Conservation (phyloP, 2,329 filamentous ascomycete species). For the Alternaria triticina region DNA sequence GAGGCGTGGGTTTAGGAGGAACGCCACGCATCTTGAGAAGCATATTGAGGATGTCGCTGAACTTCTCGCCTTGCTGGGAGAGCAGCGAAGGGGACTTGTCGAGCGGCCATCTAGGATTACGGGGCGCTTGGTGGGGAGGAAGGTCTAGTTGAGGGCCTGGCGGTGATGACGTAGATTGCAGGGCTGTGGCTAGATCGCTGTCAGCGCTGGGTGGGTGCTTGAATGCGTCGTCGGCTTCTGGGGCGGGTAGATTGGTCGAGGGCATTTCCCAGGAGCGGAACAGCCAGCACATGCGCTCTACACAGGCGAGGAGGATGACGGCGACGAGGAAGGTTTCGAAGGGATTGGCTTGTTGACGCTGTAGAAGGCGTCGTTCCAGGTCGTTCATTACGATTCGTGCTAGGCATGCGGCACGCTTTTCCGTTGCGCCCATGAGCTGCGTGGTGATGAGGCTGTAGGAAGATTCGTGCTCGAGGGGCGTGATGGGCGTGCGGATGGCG, state of each 20-base stretch:
- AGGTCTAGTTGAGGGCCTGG: constrained; percentile 3
- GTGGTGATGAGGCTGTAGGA: constrained; percentile 59
- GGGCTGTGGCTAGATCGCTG: constrained; percentile 29
- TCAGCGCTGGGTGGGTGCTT: constrained; percentile 13
- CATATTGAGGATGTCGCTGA: constrained; percentile 64
- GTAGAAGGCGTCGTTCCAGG: constrained; percentile 64
- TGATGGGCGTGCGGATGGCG: constrained; percentile 35
- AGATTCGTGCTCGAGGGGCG: constrained; percentile 42
- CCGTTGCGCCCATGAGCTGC: constrained; percentile 62
- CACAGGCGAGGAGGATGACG: constrained; percentile 64
- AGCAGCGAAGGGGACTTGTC: constrained; percentile 60
- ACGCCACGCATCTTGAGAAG: constrained; percentile 63
- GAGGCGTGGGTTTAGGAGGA: constrained; percentile 48
- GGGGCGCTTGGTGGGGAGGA: constrained; percentile 8
- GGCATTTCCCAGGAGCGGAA: constrained; percentile 59
- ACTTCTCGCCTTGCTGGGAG: constrained; percentile 63
- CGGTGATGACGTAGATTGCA: constrained; percentile 25
- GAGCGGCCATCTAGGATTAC: constrained; percentile 58
- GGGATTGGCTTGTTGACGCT: constrained; percentile 62
- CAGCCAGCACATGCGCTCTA: constrained; percentile 65
- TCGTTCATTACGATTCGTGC: constrained; percentile 65
- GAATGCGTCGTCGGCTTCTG: not conserved
- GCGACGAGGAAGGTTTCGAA: constrained; percentile 67
- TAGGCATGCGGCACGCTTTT: constrained; percentile 60
- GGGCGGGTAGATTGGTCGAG: not conserved